A percentile compares a stretch with the other conserved stretches of the same genome.
Conservation (phyloP, 257 asterid genomes). For the Gardenia jasminoides region DNA sequence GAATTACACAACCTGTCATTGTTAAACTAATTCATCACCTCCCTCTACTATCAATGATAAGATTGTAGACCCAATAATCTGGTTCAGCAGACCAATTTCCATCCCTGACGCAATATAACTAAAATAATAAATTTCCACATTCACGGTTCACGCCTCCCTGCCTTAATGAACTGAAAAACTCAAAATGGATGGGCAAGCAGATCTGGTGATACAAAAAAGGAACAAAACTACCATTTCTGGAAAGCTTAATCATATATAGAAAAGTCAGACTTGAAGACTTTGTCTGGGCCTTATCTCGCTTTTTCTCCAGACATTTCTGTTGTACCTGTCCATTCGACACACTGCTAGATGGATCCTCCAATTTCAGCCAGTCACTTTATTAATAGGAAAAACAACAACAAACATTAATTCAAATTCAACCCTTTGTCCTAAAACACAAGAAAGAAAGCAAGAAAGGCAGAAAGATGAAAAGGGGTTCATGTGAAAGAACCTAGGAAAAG, state of each 20-base stretch:
- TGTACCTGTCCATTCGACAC: conserved; percentile 5
- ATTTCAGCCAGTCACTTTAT: conserved; percentile 39
- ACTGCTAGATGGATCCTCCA: conserved; percentile 29
- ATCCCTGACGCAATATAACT: conserved; percentile 28
- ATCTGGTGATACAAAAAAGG: conserved; percentile 48
- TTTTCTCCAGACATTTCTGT: conserved; percentile 29
- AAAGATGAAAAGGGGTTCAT: conserved; percentile 34
- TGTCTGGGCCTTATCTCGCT: conserved; percentile 22
- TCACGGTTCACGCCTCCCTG: conserved; percentile 19
- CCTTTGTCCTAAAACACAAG: conserved; percentile 31
- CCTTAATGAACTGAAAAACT: conserved; percentile 20
- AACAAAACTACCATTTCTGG: conserved; percentile 38
- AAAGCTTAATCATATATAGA: conserved; percentile 26
- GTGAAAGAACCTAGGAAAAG: conserved; percentile 47
- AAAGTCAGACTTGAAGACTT: conserved; percentile 26
- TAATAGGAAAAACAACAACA: conserved; percentile 8
- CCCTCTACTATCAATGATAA: conserved; percentile 28
- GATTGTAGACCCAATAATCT: conserved; percentile 19
- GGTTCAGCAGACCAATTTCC: conserved; percentile 36
- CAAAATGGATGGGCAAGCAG: conserved; percentile 31
- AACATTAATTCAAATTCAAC: conserved; percentile 26
- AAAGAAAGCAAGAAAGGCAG: conserved; percentile 23
- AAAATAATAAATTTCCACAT: conserved; percentile 21
- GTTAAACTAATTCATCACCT: conserved; percentile 42
- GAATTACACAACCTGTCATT: conserved; percentile 52